Conservation (phyloP, 148 eudicot species). For the Fagopyrum esculentum region DNA sequence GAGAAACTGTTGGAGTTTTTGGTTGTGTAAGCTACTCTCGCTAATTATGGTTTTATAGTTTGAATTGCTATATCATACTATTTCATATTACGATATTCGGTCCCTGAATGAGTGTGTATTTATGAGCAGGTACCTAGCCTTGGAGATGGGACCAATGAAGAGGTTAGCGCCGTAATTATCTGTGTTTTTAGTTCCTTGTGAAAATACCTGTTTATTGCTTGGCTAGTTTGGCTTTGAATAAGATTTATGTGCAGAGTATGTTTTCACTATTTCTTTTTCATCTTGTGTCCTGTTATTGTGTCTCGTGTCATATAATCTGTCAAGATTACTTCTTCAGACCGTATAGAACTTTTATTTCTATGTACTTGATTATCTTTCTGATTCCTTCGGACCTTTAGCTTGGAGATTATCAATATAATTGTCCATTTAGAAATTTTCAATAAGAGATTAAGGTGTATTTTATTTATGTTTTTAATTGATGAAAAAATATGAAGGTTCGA, state of each 20-base stretch:
- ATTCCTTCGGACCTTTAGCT: background rate
- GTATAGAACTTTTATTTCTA: background rate
- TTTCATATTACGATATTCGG: background rate
- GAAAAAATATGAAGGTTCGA: no score
- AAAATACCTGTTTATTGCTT: background rate
- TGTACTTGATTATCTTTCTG: background rate
- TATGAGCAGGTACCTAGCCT: constrained; percentile 40
- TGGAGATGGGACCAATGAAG: constrained; percentile 27
- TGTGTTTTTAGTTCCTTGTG: background rate
- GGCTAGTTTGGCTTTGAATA: background rate
- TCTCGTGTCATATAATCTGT: background rate
- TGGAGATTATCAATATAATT: background rate
- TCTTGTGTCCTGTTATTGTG: background rate
- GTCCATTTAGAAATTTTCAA: no score
- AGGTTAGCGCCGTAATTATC: constrained; percentile 30
- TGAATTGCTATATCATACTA: background rate
- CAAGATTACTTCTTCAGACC: background rate
- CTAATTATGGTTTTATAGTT: background rate
- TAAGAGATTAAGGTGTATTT: no score
- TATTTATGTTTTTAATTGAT: no score
- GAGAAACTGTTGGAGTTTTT: constrained; percentile 57
- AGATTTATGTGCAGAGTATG: background rate
- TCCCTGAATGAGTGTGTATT: background rate
- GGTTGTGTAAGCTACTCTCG: constrained; percentile 55
- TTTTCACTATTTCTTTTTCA: background rate